phyloP scores from a whole-genome alignment of 202 grass and related monocot species.

The Setaria viridis region DNA sequence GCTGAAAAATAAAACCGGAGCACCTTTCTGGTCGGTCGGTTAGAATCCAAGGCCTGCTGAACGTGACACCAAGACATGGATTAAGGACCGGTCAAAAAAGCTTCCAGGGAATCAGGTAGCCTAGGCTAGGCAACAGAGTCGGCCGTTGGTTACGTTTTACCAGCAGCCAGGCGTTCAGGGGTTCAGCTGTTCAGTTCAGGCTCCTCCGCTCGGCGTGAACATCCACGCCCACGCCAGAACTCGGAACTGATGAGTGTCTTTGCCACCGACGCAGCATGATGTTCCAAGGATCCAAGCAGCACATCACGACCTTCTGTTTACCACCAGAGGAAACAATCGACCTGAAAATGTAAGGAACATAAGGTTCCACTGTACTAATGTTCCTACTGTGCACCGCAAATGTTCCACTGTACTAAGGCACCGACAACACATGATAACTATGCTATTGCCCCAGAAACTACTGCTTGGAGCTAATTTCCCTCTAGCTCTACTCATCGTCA shows the following conservation, averaged over 20 bases:
- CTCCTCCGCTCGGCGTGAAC: constrained; percentile 33
- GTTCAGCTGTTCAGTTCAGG: not conserved
- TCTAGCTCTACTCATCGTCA: not conserved
- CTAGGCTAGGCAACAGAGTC: constrained; percentile 38
- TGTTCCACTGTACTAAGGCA: too few relatives aligned
- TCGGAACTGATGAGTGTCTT: constrained; percentile 35
- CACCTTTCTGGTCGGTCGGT: not conserved
- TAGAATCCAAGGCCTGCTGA: constrained; percentile 28
- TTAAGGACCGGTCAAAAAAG: constrained; percentile 11
- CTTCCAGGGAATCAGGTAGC: constrained; percentile 18
- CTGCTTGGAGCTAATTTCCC: not conserved
- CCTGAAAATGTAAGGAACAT: too few relatives aligned
- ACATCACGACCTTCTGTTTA: constrained; percentile 33
- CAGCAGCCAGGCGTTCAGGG: constrained; percentile 16
- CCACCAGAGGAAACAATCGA: not conserved
- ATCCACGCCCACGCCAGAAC: constrained; percentile 9
- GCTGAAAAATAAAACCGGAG: not conserved
- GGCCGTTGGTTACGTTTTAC: constrained; percentile 38
- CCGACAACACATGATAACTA: too few relatives aligned
- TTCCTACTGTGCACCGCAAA: too few relatives aligned
- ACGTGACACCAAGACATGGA: not conserved
- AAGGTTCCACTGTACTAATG: too few relatives aligned
- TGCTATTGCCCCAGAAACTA: not conserved
- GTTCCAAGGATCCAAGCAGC: constrained; percentile 43
- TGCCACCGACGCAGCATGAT: constrained; percentile 31